Conservation (phyloP, 2,329 filamentous ascomycete species). For the Trichoderma guizhouense region DNA sequence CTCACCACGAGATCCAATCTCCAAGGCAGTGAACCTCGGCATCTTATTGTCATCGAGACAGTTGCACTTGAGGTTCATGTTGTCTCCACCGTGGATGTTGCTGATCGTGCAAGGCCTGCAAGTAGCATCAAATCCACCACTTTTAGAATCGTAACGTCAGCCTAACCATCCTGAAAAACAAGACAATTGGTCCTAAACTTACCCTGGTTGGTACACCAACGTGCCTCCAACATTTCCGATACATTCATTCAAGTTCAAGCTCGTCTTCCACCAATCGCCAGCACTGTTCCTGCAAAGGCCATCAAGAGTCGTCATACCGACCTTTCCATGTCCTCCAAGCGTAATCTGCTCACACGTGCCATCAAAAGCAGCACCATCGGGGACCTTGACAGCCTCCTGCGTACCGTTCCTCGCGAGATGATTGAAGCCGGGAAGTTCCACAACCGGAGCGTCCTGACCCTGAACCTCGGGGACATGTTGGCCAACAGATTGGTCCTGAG, state of each 20-base stretch:
- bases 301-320: conserved; percentile 23
- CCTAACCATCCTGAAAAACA: neutral
- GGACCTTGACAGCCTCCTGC: neutral
- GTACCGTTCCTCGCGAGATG: conserved; percentile 11
- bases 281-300: conserved; percentile 23
- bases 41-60: conserved; percentile 19
- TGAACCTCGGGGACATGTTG: neutral
- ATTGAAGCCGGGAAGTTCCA: conserved; percentile 4
- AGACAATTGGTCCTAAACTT: neutral
- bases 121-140: conserved; percentile 24
- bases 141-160: neutral
- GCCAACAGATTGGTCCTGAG: neutral
- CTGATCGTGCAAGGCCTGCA: conserved; percentile 25
- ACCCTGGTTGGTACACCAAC: conserved; percentile 20
- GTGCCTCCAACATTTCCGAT: conserved; percentile 22
- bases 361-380: conserved; percentile 9
- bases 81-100: neutral
- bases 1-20: conserved; percentile 21
- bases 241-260: conserved; percentile 27
- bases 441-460: neutral
- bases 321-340: conserved; percentile 23
- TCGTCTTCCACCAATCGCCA: conserved; percentile 26
- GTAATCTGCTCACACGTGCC: conserved; percentile 23
- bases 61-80: conserved; percentile 23
- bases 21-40: conserved; percentile 20